Percentiles rank a stretch among this genome's conserved stretches.
phyloP scores from a whole-genome alignment of 441 rosid species.

The Gossypium davidsonii region DNA sequence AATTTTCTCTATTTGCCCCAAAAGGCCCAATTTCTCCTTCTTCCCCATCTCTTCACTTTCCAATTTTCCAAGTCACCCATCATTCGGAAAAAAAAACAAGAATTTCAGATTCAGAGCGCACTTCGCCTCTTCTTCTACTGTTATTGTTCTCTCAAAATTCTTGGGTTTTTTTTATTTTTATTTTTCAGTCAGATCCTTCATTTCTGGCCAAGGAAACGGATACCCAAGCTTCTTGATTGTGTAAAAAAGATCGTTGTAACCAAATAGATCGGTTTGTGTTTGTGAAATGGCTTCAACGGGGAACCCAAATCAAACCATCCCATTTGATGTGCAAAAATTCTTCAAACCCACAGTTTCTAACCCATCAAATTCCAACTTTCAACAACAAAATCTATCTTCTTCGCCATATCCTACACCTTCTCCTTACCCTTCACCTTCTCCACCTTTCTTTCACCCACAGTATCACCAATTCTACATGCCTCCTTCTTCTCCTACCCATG shows the following conservation, averaged over 20 bases:
- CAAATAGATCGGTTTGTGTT: neutral
- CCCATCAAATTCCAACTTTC: conserved; percentile 9
- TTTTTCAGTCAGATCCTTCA: conserved; percentile 8
- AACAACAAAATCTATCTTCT: neutral
- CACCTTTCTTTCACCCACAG: conserved; percentile 34
- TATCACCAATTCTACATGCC: conserved; percentile 39
- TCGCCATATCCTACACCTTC: conserved; percentile 29
- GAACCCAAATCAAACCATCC: conserved; percentile 25
- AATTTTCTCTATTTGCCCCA: neutral
- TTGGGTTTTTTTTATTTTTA: neutral
- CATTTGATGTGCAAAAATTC: conserved; percentile 33
- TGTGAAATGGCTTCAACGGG: conserved; percentile 29
- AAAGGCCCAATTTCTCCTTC: neutral
- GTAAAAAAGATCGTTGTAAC: neutral
- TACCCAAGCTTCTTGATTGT: neutral
- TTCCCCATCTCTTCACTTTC: neutral
- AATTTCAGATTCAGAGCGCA: neutral
- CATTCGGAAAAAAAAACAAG: neutral
- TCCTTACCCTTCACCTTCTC: conserved; percentile 50
- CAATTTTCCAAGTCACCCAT: neutral
- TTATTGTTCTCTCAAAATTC: too few species aligned
- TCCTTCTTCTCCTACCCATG: conserved; percentile 25
- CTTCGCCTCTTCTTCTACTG: neutral
- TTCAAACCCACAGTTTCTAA: conserved; percentile 24
- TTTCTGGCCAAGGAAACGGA: neutral